Evolutionary conservation across 768 basidiomycete species (phyloP).

Genomic region (Pluteus cervinus): DNA sequence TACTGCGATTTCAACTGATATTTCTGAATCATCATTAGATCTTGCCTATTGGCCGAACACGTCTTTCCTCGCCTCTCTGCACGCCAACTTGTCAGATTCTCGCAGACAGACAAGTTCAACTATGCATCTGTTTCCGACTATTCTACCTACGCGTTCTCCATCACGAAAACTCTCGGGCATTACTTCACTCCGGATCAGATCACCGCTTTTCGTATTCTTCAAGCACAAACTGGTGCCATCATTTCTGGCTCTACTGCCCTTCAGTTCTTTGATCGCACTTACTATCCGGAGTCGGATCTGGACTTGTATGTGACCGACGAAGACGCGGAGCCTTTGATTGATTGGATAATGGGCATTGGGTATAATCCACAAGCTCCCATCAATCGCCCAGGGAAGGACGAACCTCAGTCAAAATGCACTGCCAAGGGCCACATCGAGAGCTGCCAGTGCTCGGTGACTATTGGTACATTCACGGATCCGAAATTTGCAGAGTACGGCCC

Average conservation of each 20-base stretch:
- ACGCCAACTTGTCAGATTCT: not conserved
- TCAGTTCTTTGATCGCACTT: not conserved
- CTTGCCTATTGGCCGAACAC: too few species aligned
- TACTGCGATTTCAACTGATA: too few species aligned
- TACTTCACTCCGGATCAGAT: not conserved
- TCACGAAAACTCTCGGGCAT: not conserved
- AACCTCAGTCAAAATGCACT: too few species aligned
- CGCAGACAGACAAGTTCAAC: not conserved
- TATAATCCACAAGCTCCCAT: too few species aligned
- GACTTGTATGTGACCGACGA: not conserved
- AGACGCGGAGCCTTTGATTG: not conserved
- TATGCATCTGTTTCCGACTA: not conserved
- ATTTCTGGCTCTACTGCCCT: not conserved
- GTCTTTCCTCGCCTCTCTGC: not conserved
- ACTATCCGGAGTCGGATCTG: not conserved
- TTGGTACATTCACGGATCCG: too few species aligned
- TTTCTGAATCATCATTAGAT: too few species aligned
- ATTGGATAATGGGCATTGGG: not conserved
- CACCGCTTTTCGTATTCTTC: not conserved
- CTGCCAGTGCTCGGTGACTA: too few species aligned
- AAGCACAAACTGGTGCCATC: not conserved
- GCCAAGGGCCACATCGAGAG: too few species aligned
- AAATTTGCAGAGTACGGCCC: too few species aligned
- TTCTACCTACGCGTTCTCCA: not conserved
- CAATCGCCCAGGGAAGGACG: too few species aligned